Conservation (phyloP, 2,329 filamentous ascomycete genomes). For the Fusarium sp. region DNA sequence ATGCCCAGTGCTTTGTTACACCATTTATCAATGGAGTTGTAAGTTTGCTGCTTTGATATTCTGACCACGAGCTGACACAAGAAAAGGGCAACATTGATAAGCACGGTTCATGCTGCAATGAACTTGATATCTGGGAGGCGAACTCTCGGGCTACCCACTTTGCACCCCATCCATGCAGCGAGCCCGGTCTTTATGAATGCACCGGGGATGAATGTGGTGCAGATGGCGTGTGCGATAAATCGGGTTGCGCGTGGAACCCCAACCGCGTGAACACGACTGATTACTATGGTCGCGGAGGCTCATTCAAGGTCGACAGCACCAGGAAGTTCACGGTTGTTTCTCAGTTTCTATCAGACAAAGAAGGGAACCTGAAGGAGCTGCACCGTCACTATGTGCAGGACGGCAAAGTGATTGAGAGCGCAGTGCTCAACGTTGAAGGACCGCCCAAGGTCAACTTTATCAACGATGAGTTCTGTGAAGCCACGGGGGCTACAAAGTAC, state of each 20-base stretch:
- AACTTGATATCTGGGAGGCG: slow-evolving; percentile 67
- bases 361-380: slow-evolving; percentile 60
- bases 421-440: slow-evolving; percentile 35
- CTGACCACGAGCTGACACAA: background rate
- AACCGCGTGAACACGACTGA: slow-evolving; percentile 48
- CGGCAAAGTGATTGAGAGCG: slow-evolving; percentile 42
- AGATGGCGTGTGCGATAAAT: slow-evolving; percentile 57
- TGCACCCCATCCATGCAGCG: slow-evolving; percentile 62
- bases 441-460: slow-evolving; percentile 51
- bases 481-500: slow-evolving; percentile 46
- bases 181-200: slow-evolving; percentile 57
- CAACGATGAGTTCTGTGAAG: slow-evolving; percentile 52
- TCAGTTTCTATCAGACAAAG: slow-evolving; percentile 57
- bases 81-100: slow-evolving; percentile 35
- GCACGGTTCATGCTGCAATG: slow-evolving; percentile 61
- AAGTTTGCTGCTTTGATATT: slow-evolving; percentile 11
- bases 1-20: slow-evolving; percentile 66
- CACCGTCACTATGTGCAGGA: slow-evolving; percentile 59
- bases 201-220: slow-evolving; percentile 54
- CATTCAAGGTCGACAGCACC: slow-evolving; percentile 51
- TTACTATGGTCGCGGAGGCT: slow-evolving; percentile 50
- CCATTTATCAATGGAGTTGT: slow-evolving; percentile 63
- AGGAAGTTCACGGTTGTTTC: slow-evolving; percentile 60
- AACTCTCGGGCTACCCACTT: slow-evolving; percentile 58
- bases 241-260: slow-evolving; percentile 58